Evolutionary conservation across 805 yeast genomes (phyloP).

Genomic region (Lipomyces kockii): DNA sequence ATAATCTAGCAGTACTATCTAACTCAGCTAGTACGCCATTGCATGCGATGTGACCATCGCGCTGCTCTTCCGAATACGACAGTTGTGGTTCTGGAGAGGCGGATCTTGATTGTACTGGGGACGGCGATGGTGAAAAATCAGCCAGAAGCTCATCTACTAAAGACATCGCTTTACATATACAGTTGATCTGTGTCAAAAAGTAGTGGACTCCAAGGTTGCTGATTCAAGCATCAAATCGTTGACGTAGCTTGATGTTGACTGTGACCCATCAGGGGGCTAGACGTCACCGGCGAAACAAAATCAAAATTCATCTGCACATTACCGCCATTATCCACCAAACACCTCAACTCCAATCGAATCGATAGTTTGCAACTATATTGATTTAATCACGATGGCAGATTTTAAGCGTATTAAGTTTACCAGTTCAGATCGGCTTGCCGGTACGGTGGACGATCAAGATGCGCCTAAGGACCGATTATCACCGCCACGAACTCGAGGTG

Average conservation of each 20-base stretch:
- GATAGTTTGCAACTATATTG: neutral
- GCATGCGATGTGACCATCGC: conserved; percentile 16
- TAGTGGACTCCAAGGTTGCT: neutral
- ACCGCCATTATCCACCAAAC: neutral
- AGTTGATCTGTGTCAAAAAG: neutral
- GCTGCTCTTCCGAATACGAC: conserved; percentile 16
- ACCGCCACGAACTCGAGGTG: conserved; percentile 19
- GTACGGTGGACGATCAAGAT: conserved; percentile 9
- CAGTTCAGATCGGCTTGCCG: conserved; percentile 25
- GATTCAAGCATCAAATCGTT: no score
- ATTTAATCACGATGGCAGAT: conserved; percentile 4
- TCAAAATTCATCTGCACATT: neutral
- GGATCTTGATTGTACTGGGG: conserved; percentile 24
- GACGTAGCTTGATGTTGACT: no score
- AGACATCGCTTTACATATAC: conserved; percentile 41
- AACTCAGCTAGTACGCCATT: conserved; percentile 20
- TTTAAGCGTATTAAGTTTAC: conserved; percentile 26
- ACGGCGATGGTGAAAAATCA: conserved; percentile 40
- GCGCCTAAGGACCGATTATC: conserved; percentile 8
- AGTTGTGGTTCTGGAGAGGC: conserved; percentile 21
- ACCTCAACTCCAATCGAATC: neutral
- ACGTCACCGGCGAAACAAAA: neutral
- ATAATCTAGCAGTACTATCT: conserved; percentile 24
- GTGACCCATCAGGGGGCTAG: no score
- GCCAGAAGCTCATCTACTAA: conserved; percentile 50